Conservation (phyloP, 176 grass and related monocot genomes). For the Phyllostachys edulis region DNA sequence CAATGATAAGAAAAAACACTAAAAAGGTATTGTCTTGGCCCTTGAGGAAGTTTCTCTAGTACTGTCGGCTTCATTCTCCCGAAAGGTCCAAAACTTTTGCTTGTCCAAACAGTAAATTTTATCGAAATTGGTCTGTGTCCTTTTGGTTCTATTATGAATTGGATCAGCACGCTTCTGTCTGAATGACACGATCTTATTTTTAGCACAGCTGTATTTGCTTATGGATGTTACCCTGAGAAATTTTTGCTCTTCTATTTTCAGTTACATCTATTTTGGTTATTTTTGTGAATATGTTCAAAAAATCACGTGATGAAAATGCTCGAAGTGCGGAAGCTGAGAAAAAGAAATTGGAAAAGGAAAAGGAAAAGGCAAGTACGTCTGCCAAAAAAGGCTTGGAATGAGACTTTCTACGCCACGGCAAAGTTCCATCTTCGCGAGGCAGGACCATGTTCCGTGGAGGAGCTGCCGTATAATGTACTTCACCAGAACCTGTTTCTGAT, state of each 20-base stretch:
- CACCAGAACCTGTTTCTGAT: background rate
- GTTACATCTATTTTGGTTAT: constrained; percentile 93
- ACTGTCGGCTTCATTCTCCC: background rate
- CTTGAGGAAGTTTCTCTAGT: background rate
- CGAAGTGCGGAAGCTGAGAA: constrained; percentile 72
- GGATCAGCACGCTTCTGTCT: background rate
- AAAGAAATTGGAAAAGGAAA: constrained; percentile 85
- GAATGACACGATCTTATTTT: constrained; percentile 18
- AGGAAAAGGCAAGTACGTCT: constrained; percentile 52
- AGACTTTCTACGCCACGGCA: background rate
- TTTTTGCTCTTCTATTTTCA: constrained; percentile 51
- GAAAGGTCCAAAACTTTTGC: background rate
- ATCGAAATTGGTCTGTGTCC: background rate
- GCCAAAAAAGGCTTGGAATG: constrained; percentile 43
- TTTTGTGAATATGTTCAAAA: constrained; percentile 97
- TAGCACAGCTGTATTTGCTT: background rate
- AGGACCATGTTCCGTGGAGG: background rate
- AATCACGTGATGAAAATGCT: constrained; percentile 92
- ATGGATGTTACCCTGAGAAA: constrained; percentile 31
- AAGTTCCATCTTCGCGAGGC: background rate
- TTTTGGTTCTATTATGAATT: background rate
- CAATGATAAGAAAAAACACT: background rate
- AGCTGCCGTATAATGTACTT: background rate
- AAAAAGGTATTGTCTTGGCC: background rate
- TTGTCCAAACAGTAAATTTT: constrained; percentile 8